Evolutionary conservation across 2,329 filamentous ascomycete genomes (phyloP), one percentile per base, ranked within the genome.

Genomic region (Aspergillus ustus): DNA sequence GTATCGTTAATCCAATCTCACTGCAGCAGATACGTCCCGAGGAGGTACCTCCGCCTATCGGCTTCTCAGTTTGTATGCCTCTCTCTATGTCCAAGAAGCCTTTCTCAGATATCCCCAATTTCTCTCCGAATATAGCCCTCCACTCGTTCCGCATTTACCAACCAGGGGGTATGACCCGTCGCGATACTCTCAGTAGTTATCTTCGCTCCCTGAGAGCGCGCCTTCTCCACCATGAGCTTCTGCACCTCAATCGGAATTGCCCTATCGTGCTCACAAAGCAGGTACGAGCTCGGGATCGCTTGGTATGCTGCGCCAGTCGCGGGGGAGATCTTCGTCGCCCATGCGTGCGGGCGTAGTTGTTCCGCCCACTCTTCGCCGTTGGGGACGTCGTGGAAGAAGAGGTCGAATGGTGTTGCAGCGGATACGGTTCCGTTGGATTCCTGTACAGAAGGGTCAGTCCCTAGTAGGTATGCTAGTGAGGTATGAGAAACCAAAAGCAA

Each of bases 381-480:
- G 2, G 69, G 68, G 13, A 72, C 69, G 51, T 75, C 73, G 29
- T 75, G 72, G 60, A 75, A 74, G 45, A 75, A 73, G 1, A 74
- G 58, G 2, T 46, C 53, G 15, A 65, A 65, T 0, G 72, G 69
- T 31, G 73, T 70, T 11, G 54, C 66, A 0, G 72, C 50, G 5
- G 61, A 67, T 8, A 74, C 67, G 0, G 72, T 75, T 0, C 63
- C 67, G 34, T 70, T 68, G 29, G 55, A 55, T 7, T 65, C 64
- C 70, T 72, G 22, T 0, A 13, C 29, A n/a, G 13, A 25, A 4
- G 11, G 7, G 17, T 64, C 3, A 66, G 34, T 13, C 6, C 7
- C 6, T 2, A 40, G 15, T 34, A 29, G 34, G 15, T 4, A 5
- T 13, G 4, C 34, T 40, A 11, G 9, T 13, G 13, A 13, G 11